Conservation (phyloP, 495 filamentous ascomycete genomes). For the Penicillium tannophilum region DNA sequence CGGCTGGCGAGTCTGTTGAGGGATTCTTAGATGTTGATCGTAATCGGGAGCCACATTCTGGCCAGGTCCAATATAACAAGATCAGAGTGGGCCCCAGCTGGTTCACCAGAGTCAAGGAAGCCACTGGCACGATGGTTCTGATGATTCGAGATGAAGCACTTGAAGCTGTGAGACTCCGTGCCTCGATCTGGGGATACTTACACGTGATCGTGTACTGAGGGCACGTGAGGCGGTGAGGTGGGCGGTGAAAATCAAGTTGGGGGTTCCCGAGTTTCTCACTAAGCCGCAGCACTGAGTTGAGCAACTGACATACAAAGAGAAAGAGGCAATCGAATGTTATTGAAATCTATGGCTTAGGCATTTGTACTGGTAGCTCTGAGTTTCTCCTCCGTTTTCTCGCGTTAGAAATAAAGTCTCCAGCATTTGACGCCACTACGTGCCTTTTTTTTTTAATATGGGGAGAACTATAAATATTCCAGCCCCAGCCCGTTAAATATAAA, state of each 20-base stretch:
- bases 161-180: background rate
- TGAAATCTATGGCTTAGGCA: background rate
- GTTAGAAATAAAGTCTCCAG: too few relatives aligned
- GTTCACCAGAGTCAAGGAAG: background rate
- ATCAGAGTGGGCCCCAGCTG: background rate
- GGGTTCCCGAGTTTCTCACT: background rate
- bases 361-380: too few relatives aligned
- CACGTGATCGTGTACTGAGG: background rate
- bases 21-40: conserved; percentile 9
- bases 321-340: background rate
- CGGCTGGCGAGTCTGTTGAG: conserved; percentile 4
- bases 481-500: too few relatives aligned
- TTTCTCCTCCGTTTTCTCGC: too few relatives aligned
- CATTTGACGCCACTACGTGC: too few relatives aligned
- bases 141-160: conserved; percentile 1
- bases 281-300: background rate
- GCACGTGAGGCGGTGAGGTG: background rate
- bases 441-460: too few relatives aligned
- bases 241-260: background rate
- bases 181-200: conserved; percentile 2
- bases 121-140: background rate
- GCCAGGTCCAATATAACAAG: background rate
- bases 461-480: too few relatives aligned
- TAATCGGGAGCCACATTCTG: conserved; percentile 20
- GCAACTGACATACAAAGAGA: background rate